Evolutionary conservation across 768 basidiomycete species (phyloP), one percentile per base, ranked within the genome.

Genomic region (Phanerochaete carnosa): DNA sequence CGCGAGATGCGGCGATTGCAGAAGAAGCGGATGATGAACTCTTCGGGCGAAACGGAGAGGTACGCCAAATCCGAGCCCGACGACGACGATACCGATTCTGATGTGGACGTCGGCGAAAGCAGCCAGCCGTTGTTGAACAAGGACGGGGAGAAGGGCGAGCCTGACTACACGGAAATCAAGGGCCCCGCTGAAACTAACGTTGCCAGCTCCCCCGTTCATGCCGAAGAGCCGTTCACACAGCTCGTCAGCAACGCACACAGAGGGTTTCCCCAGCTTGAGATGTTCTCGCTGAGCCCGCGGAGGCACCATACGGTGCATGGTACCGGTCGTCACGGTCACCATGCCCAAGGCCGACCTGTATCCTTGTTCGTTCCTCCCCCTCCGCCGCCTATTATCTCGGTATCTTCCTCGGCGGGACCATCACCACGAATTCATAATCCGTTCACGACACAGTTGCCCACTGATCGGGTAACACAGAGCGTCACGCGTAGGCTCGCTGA

Each of bases 191-290:
- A 13, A 57, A 64, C n/a, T 66, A 63, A 7, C 59, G 60, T n/a
- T 65, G 70, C 29, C 61, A 63, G 25, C 54, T 52, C 7, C 30
- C 59, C 35, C 25, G 60, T 59, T 22, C 55, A 57, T 45, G 39
- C 62, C 46, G 67, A 68, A 2, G 65, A 53, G 16, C 56, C 74
- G n/a, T 4, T 6, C 15, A n/a, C 28, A 11, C 80, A 83, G 54
- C 78, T 87, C 57, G 82, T 87, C 61, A 88, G 85, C 71, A 83
- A 85, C 60, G 83, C 86, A 2, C 77, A 84, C 55, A 83, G 83
- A 3, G 74, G 76, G 22, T 87, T 81, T 64, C 86, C 88, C 28
- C 81, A 81, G 60, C 74, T 87, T 19, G 88, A 90, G 71, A 82
- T 88, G 73, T 77, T 80, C 65, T 83, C 79, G 61, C 76, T 84